Evolutionary conservation across 23 red algal genomes (phyloP).

Genomic region (Pyropia haitanensis): DNA sequence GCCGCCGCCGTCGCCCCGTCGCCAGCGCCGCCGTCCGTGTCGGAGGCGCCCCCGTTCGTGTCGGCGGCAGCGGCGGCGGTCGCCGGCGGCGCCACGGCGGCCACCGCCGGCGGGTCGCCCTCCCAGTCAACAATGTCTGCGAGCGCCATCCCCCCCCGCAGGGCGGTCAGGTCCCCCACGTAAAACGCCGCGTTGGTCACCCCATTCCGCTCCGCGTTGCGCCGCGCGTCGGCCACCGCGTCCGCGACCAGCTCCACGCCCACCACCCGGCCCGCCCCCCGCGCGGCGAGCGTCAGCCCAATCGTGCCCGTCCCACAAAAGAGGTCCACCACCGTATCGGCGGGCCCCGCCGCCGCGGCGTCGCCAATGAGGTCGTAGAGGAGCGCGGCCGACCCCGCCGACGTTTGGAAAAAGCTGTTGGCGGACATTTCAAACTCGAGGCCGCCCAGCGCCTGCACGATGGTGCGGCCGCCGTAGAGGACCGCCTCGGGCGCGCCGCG

Average conservation of each 20-base stretch:
- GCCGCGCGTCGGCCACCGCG: conserved; percentile 67
- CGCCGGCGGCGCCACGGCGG: no score
- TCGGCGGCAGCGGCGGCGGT: no score
- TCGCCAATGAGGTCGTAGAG: conserved; percentile 46
- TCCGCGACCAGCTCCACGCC: conserved; percentile 67
- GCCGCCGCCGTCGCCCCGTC: no score
- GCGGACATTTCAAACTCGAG: conserved; percentile 69
- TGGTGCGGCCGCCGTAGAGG: conserved; percentile 25
- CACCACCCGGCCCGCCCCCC: conserved; percentile 32
- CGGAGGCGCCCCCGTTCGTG: no score
- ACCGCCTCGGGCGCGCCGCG: conserved; percentile 23
- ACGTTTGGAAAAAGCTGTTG: conserved; percentile 94
- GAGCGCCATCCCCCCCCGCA: conserved; percentile 3
- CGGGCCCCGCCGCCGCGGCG: conserved; percentile 17
- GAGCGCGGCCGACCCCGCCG: conserved; percentile 54
- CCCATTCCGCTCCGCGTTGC: conserved; percentile 58
- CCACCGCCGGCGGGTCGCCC: background rate
- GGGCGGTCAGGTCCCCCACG: conserved; percentile 32
- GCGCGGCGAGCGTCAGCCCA: conserved; percentile 55
- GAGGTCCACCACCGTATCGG: conserved; percentile 72
- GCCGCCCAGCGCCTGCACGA: conserved; percentile 46
- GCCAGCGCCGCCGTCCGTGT: no score
- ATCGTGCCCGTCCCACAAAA: conserved; percentile 98
- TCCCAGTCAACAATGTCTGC: background rate
- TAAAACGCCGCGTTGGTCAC: conserved; percentile 58